These are phyloP conservation scores for Zoysia pacifica DNA, from an alignment of 176 grass and related monocot species.

Conservation along the genomic window DNA sequence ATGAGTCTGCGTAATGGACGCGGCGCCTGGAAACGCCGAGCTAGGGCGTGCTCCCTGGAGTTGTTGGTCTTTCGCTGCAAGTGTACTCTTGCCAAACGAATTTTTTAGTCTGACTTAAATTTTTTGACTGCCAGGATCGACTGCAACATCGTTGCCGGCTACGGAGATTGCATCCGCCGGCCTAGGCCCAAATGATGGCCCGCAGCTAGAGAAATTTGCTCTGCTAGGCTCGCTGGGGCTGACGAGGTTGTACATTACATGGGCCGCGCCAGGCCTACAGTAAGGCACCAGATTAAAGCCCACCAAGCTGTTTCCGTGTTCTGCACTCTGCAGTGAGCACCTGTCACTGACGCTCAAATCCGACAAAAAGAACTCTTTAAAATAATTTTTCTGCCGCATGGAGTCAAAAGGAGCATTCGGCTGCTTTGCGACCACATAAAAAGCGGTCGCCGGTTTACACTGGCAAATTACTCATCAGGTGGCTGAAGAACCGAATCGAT, in stretches of 20 bases:
- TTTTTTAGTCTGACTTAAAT: not conserved
- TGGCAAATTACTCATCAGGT: not conserved
- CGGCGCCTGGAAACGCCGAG: not conserved
- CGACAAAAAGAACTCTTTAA: not conserved
- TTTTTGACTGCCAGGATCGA: not conserved
- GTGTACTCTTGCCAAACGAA: too few relatives aligned
- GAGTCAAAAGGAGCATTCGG: not conserved
- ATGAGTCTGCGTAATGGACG: not conserved
- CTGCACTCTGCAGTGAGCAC: not conserved
- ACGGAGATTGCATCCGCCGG: too few relatives aligned
- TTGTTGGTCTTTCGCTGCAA: not conserved
- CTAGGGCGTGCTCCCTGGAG: not conserved
- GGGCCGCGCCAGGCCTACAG: too few relatives aligned
- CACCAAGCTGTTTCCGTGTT: too few relatives aligned
- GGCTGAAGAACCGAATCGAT: not conserved
- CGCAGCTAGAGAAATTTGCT: too few relatives aligned
- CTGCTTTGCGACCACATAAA: constrained; percentile 13
- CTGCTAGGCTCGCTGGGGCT: too few relatives aligned
- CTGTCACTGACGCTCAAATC: not conserved
- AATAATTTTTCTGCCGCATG: not conserved
- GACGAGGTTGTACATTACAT: too few relatives aligned
- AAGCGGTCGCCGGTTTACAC: not conserved
- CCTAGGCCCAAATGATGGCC: too few relatives aligned
- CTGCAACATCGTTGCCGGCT: too few relatives aligned
- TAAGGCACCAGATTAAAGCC: too few relatives aligned